A percentile compares a stretch with the other conserved stretches of the same genome.
These are phyloP conservation scores for Stagonosporopsis chrysanthemi DNA, from an alignment of 2,329 filamentous ascomycete genomes.

Conservation along the genomic window DNA sequence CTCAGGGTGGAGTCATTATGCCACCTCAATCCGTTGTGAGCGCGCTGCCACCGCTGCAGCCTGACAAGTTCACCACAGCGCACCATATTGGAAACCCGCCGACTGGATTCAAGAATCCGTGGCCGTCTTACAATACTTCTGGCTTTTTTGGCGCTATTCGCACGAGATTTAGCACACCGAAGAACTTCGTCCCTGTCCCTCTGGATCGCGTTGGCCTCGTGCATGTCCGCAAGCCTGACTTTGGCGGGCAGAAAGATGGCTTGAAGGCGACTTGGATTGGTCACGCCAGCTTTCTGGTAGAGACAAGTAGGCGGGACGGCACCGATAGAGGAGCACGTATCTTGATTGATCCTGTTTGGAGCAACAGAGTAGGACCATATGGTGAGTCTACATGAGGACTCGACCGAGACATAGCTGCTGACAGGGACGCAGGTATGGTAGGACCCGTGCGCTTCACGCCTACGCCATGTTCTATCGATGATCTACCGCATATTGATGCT, in stretches of 20 bases:
- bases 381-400: constrained; percentile 17
- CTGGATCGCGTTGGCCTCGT: constrained; percentile 52
- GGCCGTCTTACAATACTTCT: constrained; percentile 53
- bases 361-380: constrained; percentile 57
- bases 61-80: constrained; percentile 34
- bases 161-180: constrained; percentile 49
- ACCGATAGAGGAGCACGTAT: constrained; percentile 53
- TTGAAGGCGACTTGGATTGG: constrained; percentile 61
- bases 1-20: constrained; percentile 21
- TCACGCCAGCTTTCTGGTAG: constrained; percentile 59
- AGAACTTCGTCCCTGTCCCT: constrained; percentile 58
- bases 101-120: constrained; percentile 58
- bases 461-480: constrained; percentile 58
- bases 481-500: constrained; percentile 61
- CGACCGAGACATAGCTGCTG: neutral
- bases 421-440: constrained; percentile 33
- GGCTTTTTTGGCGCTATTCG: constrained; percentile 41
- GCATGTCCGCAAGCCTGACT: constrained; percentile 52
- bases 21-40: constrained; percentile 24
- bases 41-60: constrained; percentile 28
- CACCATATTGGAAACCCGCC: constrained; percentile 57
- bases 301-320: constrained; percentile 46
- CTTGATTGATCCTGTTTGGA: constrained; percentile 63
- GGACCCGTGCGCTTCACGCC: constrained; percentile 63
- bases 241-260: constrained; percentile 40